These are phyloP conservation scores for Whalleya microplaca DNA, from an alignment of 2,329 filamentous ascomycete species.

Conservation along the genomic window DNA sequence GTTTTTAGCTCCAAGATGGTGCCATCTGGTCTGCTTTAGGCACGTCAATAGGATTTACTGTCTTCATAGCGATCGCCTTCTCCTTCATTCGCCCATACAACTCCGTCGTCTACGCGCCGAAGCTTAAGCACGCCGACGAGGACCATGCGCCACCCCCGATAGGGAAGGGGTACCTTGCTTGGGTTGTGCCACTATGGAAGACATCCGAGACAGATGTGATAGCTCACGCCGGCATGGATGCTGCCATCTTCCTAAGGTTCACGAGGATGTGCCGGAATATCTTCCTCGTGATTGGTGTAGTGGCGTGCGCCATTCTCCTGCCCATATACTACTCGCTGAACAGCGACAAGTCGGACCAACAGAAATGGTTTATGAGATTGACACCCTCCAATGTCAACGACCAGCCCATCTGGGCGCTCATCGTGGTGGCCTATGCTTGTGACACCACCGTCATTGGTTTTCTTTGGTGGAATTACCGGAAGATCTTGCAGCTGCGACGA, in stretches of 20 bases:
- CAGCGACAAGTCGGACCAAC: constrained; percentile 35
- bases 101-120: constrained; percentile 89
- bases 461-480: constrained; percentile 88
- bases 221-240: constrained; percentile 87
- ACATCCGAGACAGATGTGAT: constrained; percentile 79
- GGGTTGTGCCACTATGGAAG: constrained; percentile 77
- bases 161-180: constrained; percentile 85
- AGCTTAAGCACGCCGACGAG: constrained; percentile 88
- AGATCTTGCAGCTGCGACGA: constrained; percentile 71
- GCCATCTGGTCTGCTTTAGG: constrained; percentile 80
- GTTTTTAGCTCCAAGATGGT: constrained; percentile 48
- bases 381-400: constrained; percentile 61
- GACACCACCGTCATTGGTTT: constrained; percentile 78
- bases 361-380: constrained; percentile 60
- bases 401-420: constrained; percentile 60
- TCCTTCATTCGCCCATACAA: constrained; percentile 91
- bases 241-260: constrained; percentile 86
- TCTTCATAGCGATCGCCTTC: constrained; percentile 77
- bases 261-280: constrained; percentile 91
- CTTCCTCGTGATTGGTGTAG: constrained; percentile 71
- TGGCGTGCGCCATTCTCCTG: constrained; percentile 78
- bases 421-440: constrained; percentile 66
- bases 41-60: constrained; percentile 77
- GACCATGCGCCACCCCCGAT: constrained; percentile 87
- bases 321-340: constrained; percentile 73